Evolutionary conservation across 257 asterid genomes (phyloP).

Genomic region (Thymus mandschuricus): DNA sequence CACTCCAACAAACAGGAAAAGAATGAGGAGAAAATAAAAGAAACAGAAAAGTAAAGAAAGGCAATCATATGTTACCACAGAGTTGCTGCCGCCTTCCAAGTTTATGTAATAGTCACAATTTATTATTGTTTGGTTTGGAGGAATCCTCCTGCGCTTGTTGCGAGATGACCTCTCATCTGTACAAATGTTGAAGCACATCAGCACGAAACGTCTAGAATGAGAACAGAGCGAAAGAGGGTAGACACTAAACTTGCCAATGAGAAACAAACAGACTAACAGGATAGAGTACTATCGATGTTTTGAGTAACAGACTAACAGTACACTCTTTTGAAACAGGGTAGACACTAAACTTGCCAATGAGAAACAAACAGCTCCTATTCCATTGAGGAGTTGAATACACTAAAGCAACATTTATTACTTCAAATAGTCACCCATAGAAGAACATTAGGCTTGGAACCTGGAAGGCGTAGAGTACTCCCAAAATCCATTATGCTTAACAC

Average conservation of each 20-base stretch:
- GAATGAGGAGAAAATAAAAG: not conserved
- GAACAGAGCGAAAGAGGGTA: not conserved
- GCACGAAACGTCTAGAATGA: constrained; percentile 21
- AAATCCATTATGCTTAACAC: not conserved
- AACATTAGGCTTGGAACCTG: not conserved
- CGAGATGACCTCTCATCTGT: constrained; percentile 62
- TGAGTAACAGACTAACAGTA: not conserved
- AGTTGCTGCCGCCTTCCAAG: constrained; percentile 63
- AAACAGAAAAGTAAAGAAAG: not conserved
- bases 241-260: too few species aligned
- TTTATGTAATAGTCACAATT: constrained; percentile 57
- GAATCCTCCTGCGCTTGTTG: constrained; percentile 60
- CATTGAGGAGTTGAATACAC: not conserved
- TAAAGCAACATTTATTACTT: not conserved
- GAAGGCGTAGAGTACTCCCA: not conserved
- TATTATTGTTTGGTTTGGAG: constrained; percentile 50
- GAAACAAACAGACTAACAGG: too few species aligned
- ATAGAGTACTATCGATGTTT: not conserved
- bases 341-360: not conserved
- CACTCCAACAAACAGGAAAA: not conserved
- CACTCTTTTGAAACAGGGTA: not conserved
- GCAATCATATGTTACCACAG: constrained; percentile 46
- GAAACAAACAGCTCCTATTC: constrained; percentile 5
- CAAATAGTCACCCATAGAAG: not conserved
- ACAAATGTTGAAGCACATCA: constrained; percentile 29